Evolutionary conservation across 2,329 filamentous ascomycete genomes (phyloP), one percentile per base, ranked within the genome.

Genomic region (Alternaria sp.): DNA sequence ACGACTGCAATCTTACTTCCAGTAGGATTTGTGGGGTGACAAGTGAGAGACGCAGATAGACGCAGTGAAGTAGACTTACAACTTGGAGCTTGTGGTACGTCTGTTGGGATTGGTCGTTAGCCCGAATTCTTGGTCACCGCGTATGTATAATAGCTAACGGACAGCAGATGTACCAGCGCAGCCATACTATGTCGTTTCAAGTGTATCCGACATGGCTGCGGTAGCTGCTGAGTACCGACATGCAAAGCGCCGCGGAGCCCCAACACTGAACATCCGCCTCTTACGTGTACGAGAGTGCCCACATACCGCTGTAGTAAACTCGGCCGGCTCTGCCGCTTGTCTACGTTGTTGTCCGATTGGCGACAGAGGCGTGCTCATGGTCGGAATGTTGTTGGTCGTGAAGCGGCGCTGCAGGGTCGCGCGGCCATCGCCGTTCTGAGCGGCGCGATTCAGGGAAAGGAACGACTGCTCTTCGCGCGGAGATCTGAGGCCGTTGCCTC

Each of bases 361-460:
- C 55, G 83, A 85, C 77, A 94, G 82, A 65, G 88, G 87, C 78
- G 91, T 93, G 80, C 91, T 91, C 81, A 95, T 64, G 84, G 86
- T 93, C 87, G 81, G 93, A 86, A 82, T 92, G 90, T 83, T 97
- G 74, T 85, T 96, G 61, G 94, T 96, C 67, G 95, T 98, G 83
- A 98, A 98, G 77, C 95, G 91, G 76, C 95, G 90, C 81, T 94
- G 93, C 78, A 98, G 85, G 73, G 89, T 90, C 67, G 89, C 88
- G 81, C 94, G 90, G 69, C 87, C 87, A 77, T 97, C 93, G 80
- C 43, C 45, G 25, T 88, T 86, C 67, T 86, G 79, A 65, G 84
- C 80, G 52, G 83, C 81, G 67, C 92, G 63, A 75, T 90, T 89
- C 80, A 93, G 88, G 70, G 89, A 88, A 77, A 90, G 88, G 83